Evolutionary conservation across 164 flowering plant species (phyloP).

Genomic region (Tetracentron sinense): DNA sequence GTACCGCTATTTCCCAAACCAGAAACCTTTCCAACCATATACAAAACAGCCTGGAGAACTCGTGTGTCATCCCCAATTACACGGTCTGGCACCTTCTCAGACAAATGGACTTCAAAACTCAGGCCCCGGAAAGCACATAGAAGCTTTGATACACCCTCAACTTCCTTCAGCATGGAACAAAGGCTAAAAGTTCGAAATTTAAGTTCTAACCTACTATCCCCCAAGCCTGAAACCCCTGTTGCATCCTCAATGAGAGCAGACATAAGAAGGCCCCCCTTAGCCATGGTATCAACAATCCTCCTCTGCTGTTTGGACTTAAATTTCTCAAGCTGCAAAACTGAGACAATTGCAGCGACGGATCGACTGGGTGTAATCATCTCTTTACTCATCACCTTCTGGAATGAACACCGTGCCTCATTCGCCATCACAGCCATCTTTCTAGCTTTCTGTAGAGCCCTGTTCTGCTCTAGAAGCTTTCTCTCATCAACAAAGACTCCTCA

Average conservation of each 20-base stretch:
- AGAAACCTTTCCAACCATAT: conserved; percentile 52
- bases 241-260: conserved; percentile 52
- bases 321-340: conserved; percentile 40
- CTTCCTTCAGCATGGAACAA: conserved; percentile 48
- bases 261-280: conserved; percentile 41
- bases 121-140: conserved; percentile 36
- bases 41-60: conserved; percentile 53
- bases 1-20: conserved; percentile 21
- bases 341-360: conserved; percentile 47
- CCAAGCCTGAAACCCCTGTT: conserved; percentile 29
- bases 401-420: conserved; percentile 45
- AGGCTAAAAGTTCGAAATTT: conserved; percentile 32
- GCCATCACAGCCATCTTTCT: conserved; percentile 52
- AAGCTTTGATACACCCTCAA: conserved; percentile 40
- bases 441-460: conserved; percentile 46
- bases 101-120: conserved; percentile 34
- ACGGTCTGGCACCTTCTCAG: conserved; percentile 41
- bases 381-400: conserved; percentile 56
- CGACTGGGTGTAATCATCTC: conserved; percentile 59
- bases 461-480: conserved; percentile 53
- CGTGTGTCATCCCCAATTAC: conserved; percentile 62
- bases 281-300: conserved; percentile 46
- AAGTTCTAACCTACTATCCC: conserved; percentile 15
- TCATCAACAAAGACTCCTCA: conserved; percentile 54
- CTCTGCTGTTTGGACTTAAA: conserved; percentile 28